Evolutionary conservation across 1,284 basidiomycete species (phyloP), one percentile per base, ranked within the genome.

Genomic region (Marasmius tenuissimus): DNA sequence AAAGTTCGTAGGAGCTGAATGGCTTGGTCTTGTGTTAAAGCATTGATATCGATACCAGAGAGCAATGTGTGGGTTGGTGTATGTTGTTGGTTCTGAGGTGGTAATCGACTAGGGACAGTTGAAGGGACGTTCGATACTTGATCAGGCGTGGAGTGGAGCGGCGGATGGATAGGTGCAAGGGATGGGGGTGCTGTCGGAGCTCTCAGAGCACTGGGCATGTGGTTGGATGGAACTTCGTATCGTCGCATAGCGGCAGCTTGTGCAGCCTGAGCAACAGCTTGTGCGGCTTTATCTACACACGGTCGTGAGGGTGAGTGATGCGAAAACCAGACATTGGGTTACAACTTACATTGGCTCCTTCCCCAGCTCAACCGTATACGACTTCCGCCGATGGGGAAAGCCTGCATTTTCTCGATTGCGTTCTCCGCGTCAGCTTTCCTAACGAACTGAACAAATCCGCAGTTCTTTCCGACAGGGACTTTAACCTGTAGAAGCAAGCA

Each of bases 371-470:
- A 76, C 47, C 95, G 84, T 68, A 98, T 95, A 66, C 93, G 84
- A 65, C 93, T 94, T 12, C 94, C 94, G 52, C 93, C 93, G 66
- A 97, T 90, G 5, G 93, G 93, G 73, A 96, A 97, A 22, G 94
- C 94, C 77, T 97, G 95, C 94, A 97, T 96, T 75, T 93, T 92
- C 75, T 95, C 92, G 67, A 98, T 97, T 2, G 96, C 95, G 27
- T 85, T 83, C 72, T 97, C 94, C 5, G 96, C 96, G 74, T 97
- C 96, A 11, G 86, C 86, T 76, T 97, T 96, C 66, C 88, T 84
- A 33, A 96, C 92, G 70, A 94, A 97, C 76, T 97, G 95, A 34
- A 98, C 95, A 68, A 98, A 98, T 0, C 96, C 95, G 69, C 96
- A 97, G 64, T 96, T 93, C 72, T 97, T 97, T 55, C 94, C 94